Conservation (phyloP, 768 basidiomycete genomes). For the Epithele typhae region DNA sequence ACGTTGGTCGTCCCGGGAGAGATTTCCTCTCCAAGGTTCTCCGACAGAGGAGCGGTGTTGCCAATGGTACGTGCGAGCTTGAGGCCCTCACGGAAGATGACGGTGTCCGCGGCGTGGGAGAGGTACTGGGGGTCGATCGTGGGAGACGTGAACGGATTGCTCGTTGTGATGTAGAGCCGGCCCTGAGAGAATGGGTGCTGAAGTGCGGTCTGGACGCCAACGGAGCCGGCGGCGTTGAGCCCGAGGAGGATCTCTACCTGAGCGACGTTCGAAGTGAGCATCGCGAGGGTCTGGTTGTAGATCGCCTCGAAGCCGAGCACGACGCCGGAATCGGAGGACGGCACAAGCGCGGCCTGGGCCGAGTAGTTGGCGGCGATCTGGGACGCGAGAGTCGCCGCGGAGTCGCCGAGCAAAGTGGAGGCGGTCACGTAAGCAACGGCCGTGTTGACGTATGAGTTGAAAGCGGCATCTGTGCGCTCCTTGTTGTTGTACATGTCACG, state of each 20-base stretch:
- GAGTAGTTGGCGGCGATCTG: conserved; percentile 29
- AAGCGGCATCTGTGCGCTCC: conserved; percentile 24
- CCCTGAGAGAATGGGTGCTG: conserved; percentile 67
- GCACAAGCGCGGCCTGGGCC: conserved; percentile 36
- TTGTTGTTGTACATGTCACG: no score
- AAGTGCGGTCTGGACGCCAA: conserved; percentile 60
- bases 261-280: conserved; percentile 41
- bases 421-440: conserved; percentile 59
- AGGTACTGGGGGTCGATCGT: conserved; percentile 66
- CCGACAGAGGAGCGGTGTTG: conserved; percentile 42
- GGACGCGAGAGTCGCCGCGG: conserved; percentile 27
- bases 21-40: conserved; percentile 39
- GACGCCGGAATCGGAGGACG: conserved; percentile 40
- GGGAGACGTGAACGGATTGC: conserved; percentile 56
- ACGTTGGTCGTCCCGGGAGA: conserved; percentile 43
- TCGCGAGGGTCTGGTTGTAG: conserved; percentile 38
- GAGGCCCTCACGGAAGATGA: conserved; percentile 52
- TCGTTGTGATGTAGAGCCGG: conserved; percentile 53
- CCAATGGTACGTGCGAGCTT: conserved; percentile 56
- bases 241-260: conserved; percentile 54
- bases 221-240: conserved; percentile 33
- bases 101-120: conserved; percentile 45
- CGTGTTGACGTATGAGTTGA: conserved; percentile 59
- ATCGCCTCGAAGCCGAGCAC: conserved; percentile 53
- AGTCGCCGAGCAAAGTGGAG: conserved; percentile 38